Evolutionary conservation across 192 early-diverging fungal species (phyloP), one percentile per base, ranked within the genome.

Genomic region (Kappamyces sp.): DNA sequence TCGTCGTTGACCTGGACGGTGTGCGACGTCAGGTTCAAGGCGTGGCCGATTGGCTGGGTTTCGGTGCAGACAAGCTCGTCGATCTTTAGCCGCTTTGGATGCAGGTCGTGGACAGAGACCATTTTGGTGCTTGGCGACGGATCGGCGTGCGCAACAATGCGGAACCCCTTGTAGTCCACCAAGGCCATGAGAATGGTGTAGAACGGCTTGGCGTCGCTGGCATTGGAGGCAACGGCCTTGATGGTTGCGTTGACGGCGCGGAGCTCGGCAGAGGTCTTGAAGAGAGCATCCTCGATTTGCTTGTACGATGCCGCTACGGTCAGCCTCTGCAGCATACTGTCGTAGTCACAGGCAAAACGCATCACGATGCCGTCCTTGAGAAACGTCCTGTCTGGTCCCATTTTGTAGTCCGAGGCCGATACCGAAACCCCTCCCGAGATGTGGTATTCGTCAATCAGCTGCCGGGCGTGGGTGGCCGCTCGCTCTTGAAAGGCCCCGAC

Each of bases 161-260:
- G 40, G 62, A 82, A 82, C 5, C 80, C 80, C 54, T 80, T 82
- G 69, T 82, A 82, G 55, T 82, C 80, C 34, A 82, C 50, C 35
- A 75, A 38, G 34, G 66, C 66, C 74, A 80, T 77, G 31, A 82
- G 51, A 6, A 67, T 61, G 3, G 75, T 78, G 49, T 70, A 61
- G 5, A 79, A 58, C n/a, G 62, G 66, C 5, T 5, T n/a, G n/a
- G 55, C 40, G 3, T 61, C 51, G 40, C 60, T 42, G 13, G 68
- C 52, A 23, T 65, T 33, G 5, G 5, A 6, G 5, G 53, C 37
- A 35, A 51, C 40, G 2, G 69, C 70, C 5, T 65, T 49, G 34
- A 49, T 76, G 51, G 72, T 36, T 1, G 67, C 67, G 47, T 80
- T 67, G 36, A 80, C 64, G 51, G 65, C 66, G 5, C 62, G 48